Percentiles rank a stretch among this genome's conserved stretches.
Evolutionary conservation across 495 filamentous ascomycete species (phyloP).

Genomic region (Trichoderma erinaceum): DNA sequence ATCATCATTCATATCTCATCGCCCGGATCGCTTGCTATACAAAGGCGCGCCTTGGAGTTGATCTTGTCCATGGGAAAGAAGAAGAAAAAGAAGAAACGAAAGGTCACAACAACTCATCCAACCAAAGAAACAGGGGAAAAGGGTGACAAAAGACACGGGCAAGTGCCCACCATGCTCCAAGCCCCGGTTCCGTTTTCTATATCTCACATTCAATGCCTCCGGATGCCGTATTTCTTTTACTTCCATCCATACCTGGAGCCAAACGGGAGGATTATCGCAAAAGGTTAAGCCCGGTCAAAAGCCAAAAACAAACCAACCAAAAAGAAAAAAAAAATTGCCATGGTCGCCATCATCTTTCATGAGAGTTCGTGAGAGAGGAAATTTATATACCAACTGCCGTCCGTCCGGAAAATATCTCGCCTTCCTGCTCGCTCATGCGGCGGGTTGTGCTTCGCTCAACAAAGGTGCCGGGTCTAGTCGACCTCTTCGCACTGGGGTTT

Average conservation of each 20-base stretch:
- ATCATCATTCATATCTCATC: constrained; percentile 14
- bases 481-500: not conserved
- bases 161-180: constrained; percentile 7
- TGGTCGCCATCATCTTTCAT: constrained; percentile 14
- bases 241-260: constrained; percentile 11
- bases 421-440: not conserved
- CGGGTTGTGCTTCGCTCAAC: constrained; percentile 2
- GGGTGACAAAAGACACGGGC: not conserved
- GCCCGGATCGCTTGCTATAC: constrained; percentile 13
- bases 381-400: constrained; percentile 7
- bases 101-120: not conserved
- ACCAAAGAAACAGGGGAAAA: constrained; percentile 7
- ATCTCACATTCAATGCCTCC: constrained; percentile 6
- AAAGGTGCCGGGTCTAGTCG: constrained; percentile 7
- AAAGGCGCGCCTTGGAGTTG: constrained; percentile 12
- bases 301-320: not conserved
- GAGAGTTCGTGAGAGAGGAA: constrained; percentile 14
- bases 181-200: constrained; percentile 7
- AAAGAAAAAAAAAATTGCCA: not conserved
- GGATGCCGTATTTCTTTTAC: constrained; percentile 11
- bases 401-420: constrained; percentile 7
- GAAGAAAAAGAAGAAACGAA: not conserved
- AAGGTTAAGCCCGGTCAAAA: not conserved
- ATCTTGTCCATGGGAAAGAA: not conserved
- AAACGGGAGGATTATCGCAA: not conserved